A percentile compares a stretch with the other conserved stretches of the same genome.
These are phyloP conservation scores for Silene uniflora DNA, from an alignment of 148 eudicot species.

Conservation along the genomic window DNA sequence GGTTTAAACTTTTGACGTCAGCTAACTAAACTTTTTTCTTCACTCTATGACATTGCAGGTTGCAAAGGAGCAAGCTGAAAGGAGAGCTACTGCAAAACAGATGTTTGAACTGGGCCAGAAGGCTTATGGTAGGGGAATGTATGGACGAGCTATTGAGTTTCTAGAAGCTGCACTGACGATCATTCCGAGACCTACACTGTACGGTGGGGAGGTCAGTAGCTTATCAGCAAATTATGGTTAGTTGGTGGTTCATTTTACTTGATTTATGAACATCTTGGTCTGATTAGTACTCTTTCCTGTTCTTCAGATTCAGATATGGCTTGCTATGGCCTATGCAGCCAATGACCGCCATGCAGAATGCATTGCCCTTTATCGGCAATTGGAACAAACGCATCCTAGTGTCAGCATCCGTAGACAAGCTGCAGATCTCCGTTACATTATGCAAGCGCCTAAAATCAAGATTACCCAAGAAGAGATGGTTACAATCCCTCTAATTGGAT, in stretches of 20 bases:
- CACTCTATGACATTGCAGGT: constrained; percentile 43
- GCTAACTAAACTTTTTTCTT: background rate
- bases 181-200: constrained; percentile 78
- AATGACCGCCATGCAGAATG: constrained; percentile 85
- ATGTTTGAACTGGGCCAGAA: constrained; percentile 98
- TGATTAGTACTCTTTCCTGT: constrained; percentile 14
- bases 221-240: constrained; percentile 14
- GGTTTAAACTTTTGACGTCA: background rate
- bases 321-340: constrained; percentile 98
- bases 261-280: background rate
- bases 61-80: constrained; percentile 95
- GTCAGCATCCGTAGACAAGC: constrained; percentile 87
- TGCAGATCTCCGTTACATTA: constrained; percentile 80
- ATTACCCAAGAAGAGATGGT: constrained; percentile 99
- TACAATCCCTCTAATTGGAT: constrained; percentile 87
- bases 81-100: constrained; percentile 83
- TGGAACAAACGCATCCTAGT: constrained; percentile 76
- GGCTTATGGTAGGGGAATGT: constrained; percentile 94
- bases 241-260: background rate
- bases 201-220: constrained; percentile 96
- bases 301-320: constrained; percentile 96
- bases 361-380: constrained; percentile 66
- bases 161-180: constrained; percentile 92
- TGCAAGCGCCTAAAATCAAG: constrained; percentile 98
- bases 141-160: constrained; percentile 83